Conservation (phyloP, 331 rosid genomes). For the Ulmus americana region DNA sequence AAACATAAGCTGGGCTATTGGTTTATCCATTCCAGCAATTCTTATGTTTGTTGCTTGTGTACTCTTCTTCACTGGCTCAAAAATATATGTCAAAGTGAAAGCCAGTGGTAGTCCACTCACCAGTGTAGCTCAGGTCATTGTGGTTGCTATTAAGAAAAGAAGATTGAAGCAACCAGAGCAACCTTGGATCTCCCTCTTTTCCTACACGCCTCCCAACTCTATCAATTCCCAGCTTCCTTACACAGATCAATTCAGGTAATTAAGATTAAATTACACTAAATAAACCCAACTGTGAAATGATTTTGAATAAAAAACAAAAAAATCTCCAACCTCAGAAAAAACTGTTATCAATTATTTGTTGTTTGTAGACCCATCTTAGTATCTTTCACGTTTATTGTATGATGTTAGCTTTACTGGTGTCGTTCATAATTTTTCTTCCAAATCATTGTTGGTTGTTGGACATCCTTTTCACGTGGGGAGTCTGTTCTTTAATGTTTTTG, state of each 20-base stretch:
- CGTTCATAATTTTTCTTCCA: no score
- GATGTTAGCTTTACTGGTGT: no score
- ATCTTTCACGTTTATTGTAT: no score
- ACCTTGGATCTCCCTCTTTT: slow-evolving; percentile 43
- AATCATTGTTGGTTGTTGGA: no score
- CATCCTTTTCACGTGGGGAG: no score
- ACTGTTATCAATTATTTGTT: no score
- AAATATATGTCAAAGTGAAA: slow-evolving; percentile 54
- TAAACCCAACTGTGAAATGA: not conserved
- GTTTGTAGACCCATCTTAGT: no score
- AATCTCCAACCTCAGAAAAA: no score
- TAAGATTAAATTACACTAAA: not conserved
- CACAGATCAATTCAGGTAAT: slow-evolving; percentile 67
- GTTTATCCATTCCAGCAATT: slow-evolving; percentile 69
- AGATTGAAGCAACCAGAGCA: slow-evolving; percentile 25
- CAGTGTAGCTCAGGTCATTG: slow-evolving; percentile 48
- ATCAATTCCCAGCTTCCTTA: slow-evolving; percentile 60
- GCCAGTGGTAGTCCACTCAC: slow-evolving; percentile 67
- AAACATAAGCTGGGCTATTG: slow-evolving; percentile 72
- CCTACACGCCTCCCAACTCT: slow-evolving; percentile 39
- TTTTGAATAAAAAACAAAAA: no score
- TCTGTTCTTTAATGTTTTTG: no score
- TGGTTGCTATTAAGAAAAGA: slow-evolving; percentile 58
- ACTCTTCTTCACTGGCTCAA: slow-evolving; percentile 53
- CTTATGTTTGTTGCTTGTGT: slow-evolving; percentile 61